Conservation (phyloP, 228 moss, liverwort and hornwort genomes). For the Sphagnum fallax region DNA sequence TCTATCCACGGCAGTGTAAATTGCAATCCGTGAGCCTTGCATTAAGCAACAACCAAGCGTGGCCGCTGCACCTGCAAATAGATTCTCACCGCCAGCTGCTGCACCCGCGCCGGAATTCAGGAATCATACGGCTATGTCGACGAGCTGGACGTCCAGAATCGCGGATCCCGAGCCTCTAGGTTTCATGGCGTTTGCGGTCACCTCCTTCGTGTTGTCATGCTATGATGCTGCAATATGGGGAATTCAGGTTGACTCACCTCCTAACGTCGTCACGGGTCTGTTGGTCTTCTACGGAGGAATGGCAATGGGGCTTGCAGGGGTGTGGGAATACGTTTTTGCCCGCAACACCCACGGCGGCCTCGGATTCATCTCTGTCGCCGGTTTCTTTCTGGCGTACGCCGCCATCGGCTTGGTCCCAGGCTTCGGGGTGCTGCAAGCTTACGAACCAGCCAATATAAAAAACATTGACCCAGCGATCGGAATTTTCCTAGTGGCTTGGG, state of each 20-base stretch:
- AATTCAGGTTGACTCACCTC: constrained; percentile 25
- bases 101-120: no score
- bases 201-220: constrained; percentile 57
- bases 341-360: constrained; percentile 57
- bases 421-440: constrained; percentile 30
- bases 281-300: constrained; percentile 55
- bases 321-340: constrained; percentile 59
- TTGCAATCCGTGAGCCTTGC: no score
- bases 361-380: constrained; percentile 45
- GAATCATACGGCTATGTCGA: no score
- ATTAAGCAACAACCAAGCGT: no score
- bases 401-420: constrained; percentile 42
- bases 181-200: constrained; percentile 49
- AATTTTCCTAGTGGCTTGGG: constrained; percentile 54
- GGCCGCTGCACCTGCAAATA: no score
- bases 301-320: constrained; percentile 48
- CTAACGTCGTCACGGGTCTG: constrained; percentile 36
- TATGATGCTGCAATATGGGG: constrained; percentile 55
- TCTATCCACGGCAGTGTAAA: no score
- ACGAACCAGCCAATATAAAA: constrained; percentile 11
- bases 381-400: constrained; percentile 64
- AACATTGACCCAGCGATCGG: constrained; percentile 27
- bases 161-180: constrained; percentile 67
- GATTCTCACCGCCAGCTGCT: no score
- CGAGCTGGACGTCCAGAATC: not conserved